Conservation (phyloP, 495 filamentous ascomycete species). For the Extremus antarcticus region DNA sequence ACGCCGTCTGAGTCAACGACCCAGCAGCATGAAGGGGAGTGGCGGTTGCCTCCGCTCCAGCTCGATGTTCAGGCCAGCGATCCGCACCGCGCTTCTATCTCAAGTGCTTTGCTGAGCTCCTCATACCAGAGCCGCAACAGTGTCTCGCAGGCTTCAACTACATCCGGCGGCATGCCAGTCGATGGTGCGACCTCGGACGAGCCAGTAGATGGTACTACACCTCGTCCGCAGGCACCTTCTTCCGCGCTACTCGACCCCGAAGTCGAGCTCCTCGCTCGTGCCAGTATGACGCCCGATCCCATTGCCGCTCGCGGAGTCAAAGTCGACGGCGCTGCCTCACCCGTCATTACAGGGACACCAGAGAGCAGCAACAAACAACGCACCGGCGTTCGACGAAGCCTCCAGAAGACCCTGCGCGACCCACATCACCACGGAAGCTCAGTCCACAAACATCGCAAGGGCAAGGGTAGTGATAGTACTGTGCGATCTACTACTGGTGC, state of each 20-base stretch:
- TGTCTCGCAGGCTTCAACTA: constrained; percentile 14
- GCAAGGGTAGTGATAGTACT: constrained; percentile 61
- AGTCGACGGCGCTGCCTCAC: constrained; percentile 31
- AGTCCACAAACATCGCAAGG: constrained; percentile 34
- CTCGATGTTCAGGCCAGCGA: constrained; percentile 10
- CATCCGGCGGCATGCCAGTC: background rate
- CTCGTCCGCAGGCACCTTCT: background rate
- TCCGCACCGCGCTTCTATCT: constrained; percentile 8
- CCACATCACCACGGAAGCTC: constrained; percentile 33
- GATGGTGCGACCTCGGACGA: background rate
- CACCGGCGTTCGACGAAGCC: constrained; percentile 65
- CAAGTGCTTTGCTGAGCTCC: constrained; percentile 14
- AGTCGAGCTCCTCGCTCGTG: constrained; percentile 21
- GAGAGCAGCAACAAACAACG: constrained; percentile 27
- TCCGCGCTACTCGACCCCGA: constrained; percentile 1
- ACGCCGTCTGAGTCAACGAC: constrained; percentile 15
- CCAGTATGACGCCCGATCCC: constrained; percentile 6
- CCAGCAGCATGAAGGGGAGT: background rate
- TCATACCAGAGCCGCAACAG: constrained; percentile 4
- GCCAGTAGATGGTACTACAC: background rate
- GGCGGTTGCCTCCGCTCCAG: constrained; percentile 15
- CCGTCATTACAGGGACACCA: constrained; percentile 27
- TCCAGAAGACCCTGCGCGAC: constrained; percentile 91
- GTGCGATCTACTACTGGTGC: background rate
- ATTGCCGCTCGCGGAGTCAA: constrained; percentile 20